phyloP scores from a whole-genome alignment of 345 rosid genomes.

The Populus deltoides region DNA sequence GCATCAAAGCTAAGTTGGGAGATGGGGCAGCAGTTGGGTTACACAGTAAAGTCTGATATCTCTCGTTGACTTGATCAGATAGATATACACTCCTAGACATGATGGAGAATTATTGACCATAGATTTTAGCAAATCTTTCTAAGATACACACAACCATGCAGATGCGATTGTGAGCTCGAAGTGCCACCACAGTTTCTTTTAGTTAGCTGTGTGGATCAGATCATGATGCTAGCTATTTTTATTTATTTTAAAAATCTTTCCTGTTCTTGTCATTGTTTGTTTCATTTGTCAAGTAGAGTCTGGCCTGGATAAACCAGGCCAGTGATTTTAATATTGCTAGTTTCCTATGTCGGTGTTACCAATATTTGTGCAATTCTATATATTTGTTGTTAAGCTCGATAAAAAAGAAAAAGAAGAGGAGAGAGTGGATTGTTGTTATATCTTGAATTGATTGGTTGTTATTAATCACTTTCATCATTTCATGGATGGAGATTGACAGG shows the following conservation, averaged over 20 bases:
- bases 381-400: neutral
- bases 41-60: conserved; percentile 46
- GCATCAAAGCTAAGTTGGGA: conserved; percentile 61
- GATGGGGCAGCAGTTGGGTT: conserved; percentile 57
- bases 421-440: neutral
- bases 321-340: conserved; percentile 10
- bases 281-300: conserved; percentile 13
- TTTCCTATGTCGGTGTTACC: conserved; percentile 18
- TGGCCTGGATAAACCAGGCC: conserved; percentile 10
- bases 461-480: conserved; percentile 22
- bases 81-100: neutral
- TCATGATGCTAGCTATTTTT: conserved; percentile 8
- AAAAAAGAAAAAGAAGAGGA: neutral
- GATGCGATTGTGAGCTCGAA: conserved; percentile 20
- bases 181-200: conserved; percentile 23
- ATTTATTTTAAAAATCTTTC: neutral
- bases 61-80: conserved; percentile 41
- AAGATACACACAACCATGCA: conserved; percentile 11
- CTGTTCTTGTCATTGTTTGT: neutral
- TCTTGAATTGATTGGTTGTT: conserved; percentile 32
- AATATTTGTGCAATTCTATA: neutral
- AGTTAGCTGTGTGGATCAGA: conserved; percentile 20
- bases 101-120: neutral
- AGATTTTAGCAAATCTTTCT: conserved; percentile 13
- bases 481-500: conserved; percentile 22